Base-by-base conservation (phyloP, 225 moss, liverwort and hornwort genomes). In the Pseudoscleropodium purum region DNA sequence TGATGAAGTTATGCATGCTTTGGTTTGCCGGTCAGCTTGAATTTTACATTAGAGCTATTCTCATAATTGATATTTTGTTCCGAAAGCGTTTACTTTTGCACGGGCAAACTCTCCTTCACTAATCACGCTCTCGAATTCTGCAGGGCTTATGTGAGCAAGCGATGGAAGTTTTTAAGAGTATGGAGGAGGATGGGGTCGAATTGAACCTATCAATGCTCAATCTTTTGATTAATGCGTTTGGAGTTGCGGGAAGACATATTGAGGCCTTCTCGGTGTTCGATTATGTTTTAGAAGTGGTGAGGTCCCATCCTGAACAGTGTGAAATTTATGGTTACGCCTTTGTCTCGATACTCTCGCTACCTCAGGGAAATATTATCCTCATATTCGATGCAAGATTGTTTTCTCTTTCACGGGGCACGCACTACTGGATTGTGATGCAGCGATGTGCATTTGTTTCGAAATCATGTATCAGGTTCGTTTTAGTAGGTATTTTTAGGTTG, bases 141-240 rank as follows among this genome's bases (percentile, higher is more conserved):
- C 90, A 99, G 97, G 99, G 97, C 65, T 94, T 99, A 90, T 96
- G 95, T 89, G 99, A 95, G 89, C 97, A 99, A 94, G 97, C 99
- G 54, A 91, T 97, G 90, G 95, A 94, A 87, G 96, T 99, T 27
- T 97, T 99, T 66, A 94, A 94, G 94, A 93, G 92, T 30, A 99
- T 99, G 99, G 99, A 99, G 91, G 80, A 92, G 83, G 91, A 91
- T 88, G 99, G 99, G 43, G 94, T 94, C 70, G 97, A 99, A 84
- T 93, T 96, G 51, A 97, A 97, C 87, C 87, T 99, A 59, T 87
- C 94, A 77, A 99, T 99, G 99, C 94, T 99, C 68, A 99, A 99
- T 85, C 92, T 97, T 90, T 87, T 99, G 80, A 96, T 99, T 33
- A 99, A 99, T 87, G 97, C 96, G 41, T 99, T 99, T 86, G 94